These are phyloP conservation scores for Theileria annulata DNA, from an alignment of 169 alveolate genomes.

Conservation along the genomic window DNA sequence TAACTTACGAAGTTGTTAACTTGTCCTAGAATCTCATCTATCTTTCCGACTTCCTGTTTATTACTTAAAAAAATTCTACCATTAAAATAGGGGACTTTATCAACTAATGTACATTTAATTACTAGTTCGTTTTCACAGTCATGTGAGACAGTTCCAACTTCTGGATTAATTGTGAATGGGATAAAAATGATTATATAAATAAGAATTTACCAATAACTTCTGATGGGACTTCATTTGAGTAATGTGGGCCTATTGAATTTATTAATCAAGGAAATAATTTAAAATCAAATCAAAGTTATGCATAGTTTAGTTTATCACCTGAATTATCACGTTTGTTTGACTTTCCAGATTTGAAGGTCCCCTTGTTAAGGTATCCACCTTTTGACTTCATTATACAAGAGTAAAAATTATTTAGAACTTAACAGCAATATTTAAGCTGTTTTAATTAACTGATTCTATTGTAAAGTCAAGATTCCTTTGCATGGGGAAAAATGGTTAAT, in stretches of 20 bases:
- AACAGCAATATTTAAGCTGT: slow-evolving; percentile 6
- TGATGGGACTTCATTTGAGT: slow-evolving; percentile 40
- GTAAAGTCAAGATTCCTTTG: neutral
- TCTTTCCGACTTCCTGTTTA: slow-evolving; percentile 93
- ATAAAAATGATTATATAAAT: no score
- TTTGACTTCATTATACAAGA: neutral
- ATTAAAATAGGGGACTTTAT: slow-evolving; percentile 91
- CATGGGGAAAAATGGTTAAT: neutral
- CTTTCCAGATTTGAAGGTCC: slow-evolving; percentile 1
- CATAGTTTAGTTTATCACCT: neutral
- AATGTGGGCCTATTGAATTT: neutral
- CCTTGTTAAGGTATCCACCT: neutral
- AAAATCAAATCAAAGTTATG: neutral
- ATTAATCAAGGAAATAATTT: neutral
- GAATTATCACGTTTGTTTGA: slow-evolving; percentile 4
- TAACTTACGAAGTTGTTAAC: slow-evolving; percentile 84
- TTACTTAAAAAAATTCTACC: slow-evolving; percentile 92
- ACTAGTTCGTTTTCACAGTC: slow-evolving; percentile 89
- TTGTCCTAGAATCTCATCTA: slow-evolving; percentile 94
- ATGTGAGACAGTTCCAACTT: slow-evolving; percentile 88
- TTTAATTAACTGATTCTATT: neutral
- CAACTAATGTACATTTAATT: slow-evolving; percentile 82
- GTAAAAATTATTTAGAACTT: neutral
- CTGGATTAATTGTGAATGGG: neutral
- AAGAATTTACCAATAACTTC: slow-evolving; percentile 51